Evolutionary conservation across 352 stramenopile species (phyloP).

Genomic region (Aphanomyces cochlioides): DNA sequence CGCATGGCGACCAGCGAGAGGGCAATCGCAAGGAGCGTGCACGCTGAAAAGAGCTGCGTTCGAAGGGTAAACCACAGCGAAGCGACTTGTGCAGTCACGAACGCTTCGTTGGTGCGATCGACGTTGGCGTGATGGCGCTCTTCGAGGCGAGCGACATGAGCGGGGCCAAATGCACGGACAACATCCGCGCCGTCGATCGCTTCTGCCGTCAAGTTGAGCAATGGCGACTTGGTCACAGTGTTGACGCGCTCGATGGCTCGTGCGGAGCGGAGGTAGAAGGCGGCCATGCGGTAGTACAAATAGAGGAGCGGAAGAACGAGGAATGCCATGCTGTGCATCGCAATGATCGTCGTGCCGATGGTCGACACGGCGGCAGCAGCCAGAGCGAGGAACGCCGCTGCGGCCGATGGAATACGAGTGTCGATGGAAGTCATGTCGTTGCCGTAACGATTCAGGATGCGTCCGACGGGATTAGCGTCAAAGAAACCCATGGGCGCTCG

Average conservation of each 20-base stretch:
- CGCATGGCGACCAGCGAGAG: constrained; percentile 30
- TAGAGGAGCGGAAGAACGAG: constrained; percentile 75
- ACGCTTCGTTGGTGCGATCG: constrained; percentile 37
- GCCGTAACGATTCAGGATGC: constrained; percentile 40
- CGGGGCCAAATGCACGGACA: constrained; percentile 35
- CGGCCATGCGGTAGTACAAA: constrained; percentile 64
- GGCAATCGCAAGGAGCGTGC: constrained; percentile 53
- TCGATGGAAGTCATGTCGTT: constrained; percentile 38
- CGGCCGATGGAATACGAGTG: constrained; percentile 70
- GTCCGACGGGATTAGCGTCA: constrained; percentile 41
- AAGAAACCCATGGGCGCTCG: constrained; percentile 48
- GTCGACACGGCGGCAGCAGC: constrained; percentile 73
- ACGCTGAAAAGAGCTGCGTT: constrained; percentile 82
- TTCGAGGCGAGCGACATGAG: constrained; percentile 12
- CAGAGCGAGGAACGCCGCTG: constrained; percentile 59
- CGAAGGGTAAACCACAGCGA: constrained; percentile 90
- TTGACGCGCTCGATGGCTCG: constrained; percentile 49
- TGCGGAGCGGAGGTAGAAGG: constrained; percentile 47
- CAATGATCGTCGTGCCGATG: constrained; percentile 70
- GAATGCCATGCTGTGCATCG: constrained; percentile 78
- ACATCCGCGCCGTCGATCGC: constrained; percentile 47
- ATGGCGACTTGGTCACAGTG: constrained; percentile 45
- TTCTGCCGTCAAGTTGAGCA: constrained; percentile 55
- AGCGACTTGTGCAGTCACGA: constrained; percentile 13
- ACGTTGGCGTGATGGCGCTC: constrained; percentile 29